Evolutionary conservation across 805 yeast genomes (phyloP), one percentile per base, ranked within the genome.

Genomic region (Nakazawaea pomicola): DNA sequence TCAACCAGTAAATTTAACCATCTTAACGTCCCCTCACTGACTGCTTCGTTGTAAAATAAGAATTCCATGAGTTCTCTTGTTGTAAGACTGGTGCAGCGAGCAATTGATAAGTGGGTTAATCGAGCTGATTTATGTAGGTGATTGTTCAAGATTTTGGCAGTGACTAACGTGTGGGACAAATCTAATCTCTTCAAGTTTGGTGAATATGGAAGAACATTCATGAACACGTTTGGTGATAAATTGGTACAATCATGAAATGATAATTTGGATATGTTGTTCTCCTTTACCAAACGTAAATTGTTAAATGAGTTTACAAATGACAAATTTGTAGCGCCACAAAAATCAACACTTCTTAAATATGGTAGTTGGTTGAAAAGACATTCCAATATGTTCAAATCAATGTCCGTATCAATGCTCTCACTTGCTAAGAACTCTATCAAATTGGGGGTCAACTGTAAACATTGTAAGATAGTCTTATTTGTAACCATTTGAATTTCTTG

Each of bases 401-500:
- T 65, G 56, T 89, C 96, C 55, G 74, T 84, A 62, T 88, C 93
- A 44, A 89, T 83, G 50, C 84, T 83, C 56, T 89, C 97, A 48
- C 84, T 76, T 2, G 88, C 93, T 42, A 88, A 64, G 57, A 90
- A 87, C 57, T 89, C 96, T 9, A 75, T 62, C 38, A 90, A 61
- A 48, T 83, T 80, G 0, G 87, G 83, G 1, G 85, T 80, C 44
- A 76, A 58, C 38, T 61, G 54, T 21, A 89, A 65, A 43, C 87
- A 85, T 17, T 75, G 67, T 34, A 74, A 59, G 18, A 89, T 78
- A 2, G 96, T 89, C 20, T 66, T 64, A 30, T 81, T 69, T 0
- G 96, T 89, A 30, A 89, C 87, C 85, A 86, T 85, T 60, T 89
- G 95, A 51, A 89, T 89, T 60, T 85, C 95, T 59, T 77, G 81